Evolutionary conservation across 2,329 filamentous ascomycete species (phyloP).

Genomic region (Talaromyces sp.): DNA sequence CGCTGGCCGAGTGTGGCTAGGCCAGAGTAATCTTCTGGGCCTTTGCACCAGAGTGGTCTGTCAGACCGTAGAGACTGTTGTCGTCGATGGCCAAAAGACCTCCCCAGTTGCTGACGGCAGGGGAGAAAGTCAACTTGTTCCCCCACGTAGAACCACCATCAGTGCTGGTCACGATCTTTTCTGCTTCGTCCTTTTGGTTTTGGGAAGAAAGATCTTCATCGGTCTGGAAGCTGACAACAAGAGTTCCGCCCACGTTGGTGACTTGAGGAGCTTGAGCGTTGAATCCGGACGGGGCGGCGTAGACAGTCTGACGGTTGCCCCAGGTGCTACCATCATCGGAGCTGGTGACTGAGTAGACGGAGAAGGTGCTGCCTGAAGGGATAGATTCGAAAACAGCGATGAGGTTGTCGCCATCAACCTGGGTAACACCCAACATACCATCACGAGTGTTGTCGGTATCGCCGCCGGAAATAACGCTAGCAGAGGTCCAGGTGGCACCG

Average conservation of each 20-base stretch:
- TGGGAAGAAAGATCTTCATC: slow-evolving; percentile 1
- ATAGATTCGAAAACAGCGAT: slow-evolving; percentile 7
- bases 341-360: slow-evolving; percentile 6
- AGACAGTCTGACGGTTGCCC: slow-evolving; percentile 4
- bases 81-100: slow-evolving; percentile 3
- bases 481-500: slow-evolving; percentile 4
- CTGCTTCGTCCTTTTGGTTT: neutral
- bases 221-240: slow-evolving; percentile 7
- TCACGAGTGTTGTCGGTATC: slow-evolving; percentile 1
- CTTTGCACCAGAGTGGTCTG: slow-evolving; percentile 3
- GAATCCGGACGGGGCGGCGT: neutral
- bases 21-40: neutral
- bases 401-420: neutral
- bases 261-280: slow-evolving; percentile 7
- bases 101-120: slow-evolving; percentile 3
- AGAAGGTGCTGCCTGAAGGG: neutral
- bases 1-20: neutral
- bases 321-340: slow-evolving; percentile 4
- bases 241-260: slow-evolving; percentile 6
- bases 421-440: slow-evolving; percentile 7
- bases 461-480: slow-evolving; percentile 1
- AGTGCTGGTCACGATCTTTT: slow-evolving; percentile 5
- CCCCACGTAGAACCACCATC: slow-evolving; percentile 6
- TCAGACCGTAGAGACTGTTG: neutral
- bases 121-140: slow-evolving; percentile 3